Evolutionary conservation across 1,284 basidiomycete genomes (phyloP).

Genomic region (Ceratobasidium theobromae): DNA sequence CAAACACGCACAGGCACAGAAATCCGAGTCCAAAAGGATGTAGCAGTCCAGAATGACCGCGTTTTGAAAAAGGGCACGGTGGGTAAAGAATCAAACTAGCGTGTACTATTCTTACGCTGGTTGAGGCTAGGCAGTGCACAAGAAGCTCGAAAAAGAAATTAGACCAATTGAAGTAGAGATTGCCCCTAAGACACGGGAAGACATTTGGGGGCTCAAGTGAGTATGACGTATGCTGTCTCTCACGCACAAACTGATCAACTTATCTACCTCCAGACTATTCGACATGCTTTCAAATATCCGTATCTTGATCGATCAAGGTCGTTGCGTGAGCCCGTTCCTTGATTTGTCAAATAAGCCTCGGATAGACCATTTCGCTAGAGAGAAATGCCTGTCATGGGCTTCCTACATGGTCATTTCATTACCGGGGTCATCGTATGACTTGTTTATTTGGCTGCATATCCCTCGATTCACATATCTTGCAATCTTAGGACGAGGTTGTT

Average conservation of each 20-base stretch:
- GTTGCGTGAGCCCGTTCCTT: slow-evolving; percentile 46
- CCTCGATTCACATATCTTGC: not conserved
- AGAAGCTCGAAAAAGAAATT: slow-evolving; percentile 74
- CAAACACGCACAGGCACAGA: slow-evolving; percentile 62
- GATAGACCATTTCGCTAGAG: slow-evolving; percentile 47
- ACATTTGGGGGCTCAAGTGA: slow-evolving; percentile 70
- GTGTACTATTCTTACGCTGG: slow-evolving; percentile 18
- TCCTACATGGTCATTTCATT: slow-evolving; percentile 58
- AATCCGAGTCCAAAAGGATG: slow-evolving; percentile 60
- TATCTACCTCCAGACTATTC: slow-evolving; percentile 50
- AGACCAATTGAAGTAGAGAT: slow-evolving; percentile 60
- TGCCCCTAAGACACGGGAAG: slow-evolving; percentile 55
- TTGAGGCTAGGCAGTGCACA: slow-evolving; percentile 64
- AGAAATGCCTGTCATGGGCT: slow-evolving; percentile 72
- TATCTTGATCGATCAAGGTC: slow-evolving; percentile 52
- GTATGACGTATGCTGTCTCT: slow-evolving; percentile 38
- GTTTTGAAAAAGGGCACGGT: slow-evolving; percentile 64
- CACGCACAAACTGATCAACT: not conserved
- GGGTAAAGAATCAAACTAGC: slow-evolving; percentile 37
- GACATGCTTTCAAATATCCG: slow-evolving; percentile 61
- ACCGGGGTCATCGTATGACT: slow-evolving; percentile 63
- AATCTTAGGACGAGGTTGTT: slow-evolving; percentile 54
- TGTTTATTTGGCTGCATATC: not conserved
- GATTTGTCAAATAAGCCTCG: not conserved
- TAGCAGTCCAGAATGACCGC: slow-evolving; percentile 62